Percentiles rank a stretch among this genome's conserved stretches.
phyloP scores from a whole-genome alignment of 805 yeast species.

The Saitoella complicata region DNA sequence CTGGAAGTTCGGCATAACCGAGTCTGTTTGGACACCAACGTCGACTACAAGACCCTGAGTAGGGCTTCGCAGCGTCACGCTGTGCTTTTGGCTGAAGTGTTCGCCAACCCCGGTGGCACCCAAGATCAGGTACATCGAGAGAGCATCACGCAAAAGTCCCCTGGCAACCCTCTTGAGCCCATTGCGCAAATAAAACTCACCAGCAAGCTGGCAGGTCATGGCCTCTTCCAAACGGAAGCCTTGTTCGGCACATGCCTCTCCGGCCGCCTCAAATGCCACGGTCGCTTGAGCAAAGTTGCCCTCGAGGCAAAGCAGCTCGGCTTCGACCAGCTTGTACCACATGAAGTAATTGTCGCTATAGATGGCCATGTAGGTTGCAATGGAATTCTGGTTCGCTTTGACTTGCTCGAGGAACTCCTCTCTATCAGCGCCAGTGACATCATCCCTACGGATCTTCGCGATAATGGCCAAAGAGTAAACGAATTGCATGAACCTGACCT shows the following conservation, averaged over 20 bases:
- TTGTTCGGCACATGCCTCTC: slow-evolving; percentile 1
- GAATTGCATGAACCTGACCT: not conserved
- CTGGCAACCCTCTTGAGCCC: slow-evolving; percentile 3
- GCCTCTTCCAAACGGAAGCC: slow-evolving; percentile 3
- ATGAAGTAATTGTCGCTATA: too few relatives aligned
- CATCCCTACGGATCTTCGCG: not conserved
- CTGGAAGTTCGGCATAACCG: not conserved
- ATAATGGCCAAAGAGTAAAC: slow-evolving; percentile 5
- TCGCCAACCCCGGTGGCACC: slow-evolving; percentile 10
- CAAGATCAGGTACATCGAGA: slow-evolving; percentile 1
- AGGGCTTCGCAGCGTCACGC: slow-evolving; percentile 1
- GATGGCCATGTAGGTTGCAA: too few relatives aligned
- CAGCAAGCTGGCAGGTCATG: slow-evolving; percentile 1
- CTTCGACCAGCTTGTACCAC: too few relatives aligned
- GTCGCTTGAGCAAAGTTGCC: slow-evolving; percentile 7
- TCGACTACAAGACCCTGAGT: not conserved
- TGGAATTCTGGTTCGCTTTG: slow-evolving; percentile 1
- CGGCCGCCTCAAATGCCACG: slow-evolving; percentile 3
- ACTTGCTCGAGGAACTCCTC: slow-evolving; percentile 8
- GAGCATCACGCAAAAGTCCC: slow-evolving; percentile 2
- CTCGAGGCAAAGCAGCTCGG: slow-evolving; percentile 5
- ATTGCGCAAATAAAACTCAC: slow-evolving; percentile 5
- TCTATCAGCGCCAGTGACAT: not conserved
- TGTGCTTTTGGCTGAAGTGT: not conserved
- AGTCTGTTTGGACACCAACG: slow-evolving; percentile 9